phyloP scores from a whole-genome alignment of 2,329 filamentous ascomycete genomes.

The Neocucurbitaria cava region DNA sequence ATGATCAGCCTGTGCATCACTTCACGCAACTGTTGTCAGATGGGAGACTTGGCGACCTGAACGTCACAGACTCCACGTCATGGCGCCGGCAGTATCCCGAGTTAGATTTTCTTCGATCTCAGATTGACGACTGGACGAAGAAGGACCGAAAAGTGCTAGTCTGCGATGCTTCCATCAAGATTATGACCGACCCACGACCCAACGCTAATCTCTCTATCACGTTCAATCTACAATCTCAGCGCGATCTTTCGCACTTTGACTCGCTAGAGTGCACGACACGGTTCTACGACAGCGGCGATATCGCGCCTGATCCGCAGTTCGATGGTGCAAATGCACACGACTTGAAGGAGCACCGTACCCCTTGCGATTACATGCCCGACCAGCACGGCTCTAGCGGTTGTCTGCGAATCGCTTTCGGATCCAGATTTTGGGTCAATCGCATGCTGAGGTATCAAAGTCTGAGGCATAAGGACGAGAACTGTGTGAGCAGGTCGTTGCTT shows the following conservation, averaged over 20 bases:
- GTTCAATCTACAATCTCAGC: conserved; percentile 43
- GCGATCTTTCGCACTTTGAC: conserved; percentile 38
- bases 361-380: conserved; percentile 27
- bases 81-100: conserved; percentile 46
- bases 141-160: conserved; percentile 46
- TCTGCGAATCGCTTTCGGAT: conserved; percentile 49
- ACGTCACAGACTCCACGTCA: conserved; percentile 38
- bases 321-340: conserved; percentile 26
- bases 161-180: conserved; percentile 51
- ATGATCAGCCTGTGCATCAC: conserved; percentile 45
- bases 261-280: conserved; percentile 42
- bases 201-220: conserved; percentile 42
- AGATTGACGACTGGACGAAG: conserved; percentile 27
- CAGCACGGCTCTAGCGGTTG: conserved; percentile 22
- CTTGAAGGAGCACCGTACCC: conserved; percentile 29
- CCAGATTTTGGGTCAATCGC: conserved; percentile 52
- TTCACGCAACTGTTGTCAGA: conserved; percentile 46
- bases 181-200: conserved; percentile 49
- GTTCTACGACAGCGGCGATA: conserved; percentile 42
- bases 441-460: conserved; percentile 38
- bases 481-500: conserved; percentile 41
- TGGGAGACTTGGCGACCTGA: conserved; percentile 38
- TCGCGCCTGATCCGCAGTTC: conserved; percentile 29
- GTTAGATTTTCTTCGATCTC: conserved; percentile 31
- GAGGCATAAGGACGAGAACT: conserved; percentile 27